Evolutionary conservation across 768 basidiomycete species (phyloP), one percentile per base, ranked within the genome.

Genomic region (Ramaria sp.): DNA sequence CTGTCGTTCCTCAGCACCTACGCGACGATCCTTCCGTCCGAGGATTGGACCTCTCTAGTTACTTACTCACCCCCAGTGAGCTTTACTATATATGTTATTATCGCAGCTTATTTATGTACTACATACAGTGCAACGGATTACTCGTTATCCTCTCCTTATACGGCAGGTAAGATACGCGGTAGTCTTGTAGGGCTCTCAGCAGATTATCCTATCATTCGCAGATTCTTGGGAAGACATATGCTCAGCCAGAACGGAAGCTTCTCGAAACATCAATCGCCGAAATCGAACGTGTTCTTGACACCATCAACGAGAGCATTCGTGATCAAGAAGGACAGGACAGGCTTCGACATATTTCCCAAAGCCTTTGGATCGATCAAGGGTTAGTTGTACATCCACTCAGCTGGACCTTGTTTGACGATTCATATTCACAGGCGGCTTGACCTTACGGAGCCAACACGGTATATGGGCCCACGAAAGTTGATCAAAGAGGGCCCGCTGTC

Each of bases 281-380:
- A 13, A 80, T 91, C 0, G 91, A 95, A 71, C 72, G 71, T 11
- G 81, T 93, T 7, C 76, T 97, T 0, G 78, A 75, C 9, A 73
- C 80, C 38, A 93, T 97, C 66, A 99, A 98, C 66, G 94, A 96
- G 66, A 75, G 83, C 1, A 88, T 98, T 27, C 78, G 94, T 4
- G 81, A 88, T 19, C 86, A 85, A 57, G 93, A 98, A 69, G 83
- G 86, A 1, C 69, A 74, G 9, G 89, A 90, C 61, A 80, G 86
- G n/a, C 73, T 99, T 1, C 76, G 75, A 47, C 73, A 72, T 22
- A 77, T 97, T 34, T 91, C 88, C 15, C 80, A 86, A 58, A 72
- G 88, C 63, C 73, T 98, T 4, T 93, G 88, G 85, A 84, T 97
- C 58, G 91, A 91, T 2, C 79, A 90, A 70, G 90, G 82, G 88